phyloP scores from a whole-genome alignment of 2,329 filamentous ascomycete genomes.

The Paramyrothecium sp. region DNA sequence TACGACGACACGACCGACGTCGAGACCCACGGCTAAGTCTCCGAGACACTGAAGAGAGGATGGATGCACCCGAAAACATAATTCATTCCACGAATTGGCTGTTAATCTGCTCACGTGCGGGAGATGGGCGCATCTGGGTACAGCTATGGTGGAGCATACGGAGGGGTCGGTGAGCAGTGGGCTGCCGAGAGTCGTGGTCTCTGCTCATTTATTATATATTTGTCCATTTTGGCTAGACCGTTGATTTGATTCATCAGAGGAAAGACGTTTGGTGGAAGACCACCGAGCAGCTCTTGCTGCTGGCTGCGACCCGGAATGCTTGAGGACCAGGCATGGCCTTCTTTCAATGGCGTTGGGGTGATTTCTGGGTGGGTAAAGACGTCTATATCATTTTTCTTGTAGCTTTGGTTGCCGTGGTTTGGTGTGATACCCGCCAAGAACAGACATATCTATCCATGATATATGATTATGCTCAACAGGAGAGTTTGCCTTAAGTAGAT shows the following conservation, averaged over 20 bases:
- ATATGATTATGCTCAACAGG: not conserved
- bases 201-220: not conserved
- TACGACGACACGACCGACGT: too few relatives aligned
- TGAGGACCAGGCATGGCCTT: not conserved
- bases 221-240: not conserved
- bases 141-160: not conserved
- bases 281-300: not conserved
- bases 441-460: not conserved
- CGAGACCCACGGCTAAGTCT: too few relatives aligned
- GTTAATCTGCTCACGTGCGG: too few relatives aligned
- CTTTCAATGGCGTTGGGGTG: not conserved
- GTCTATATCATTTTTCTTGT: not conserved
- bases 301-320: not conserved
- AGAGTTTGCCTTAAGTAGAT: not conserved
- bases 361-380: not conserved
- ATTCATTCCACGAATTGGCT: too few relatives aligned
- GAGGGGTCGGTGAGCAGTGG: not conserved
- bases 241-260: not conserved
- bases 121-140: too few relatives aligned
- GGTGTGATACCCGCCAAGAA: not conserved
- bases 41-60: too few relatives aligned
- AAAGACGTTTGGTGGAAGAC: not conserved
- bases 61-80: too few relatives aligned
- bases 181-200: not conserved
- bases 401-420: not conserved